phyloP scores from a whole-genome alignment of 768 basidiomycete species.

The Trametes maxima region DNA sequence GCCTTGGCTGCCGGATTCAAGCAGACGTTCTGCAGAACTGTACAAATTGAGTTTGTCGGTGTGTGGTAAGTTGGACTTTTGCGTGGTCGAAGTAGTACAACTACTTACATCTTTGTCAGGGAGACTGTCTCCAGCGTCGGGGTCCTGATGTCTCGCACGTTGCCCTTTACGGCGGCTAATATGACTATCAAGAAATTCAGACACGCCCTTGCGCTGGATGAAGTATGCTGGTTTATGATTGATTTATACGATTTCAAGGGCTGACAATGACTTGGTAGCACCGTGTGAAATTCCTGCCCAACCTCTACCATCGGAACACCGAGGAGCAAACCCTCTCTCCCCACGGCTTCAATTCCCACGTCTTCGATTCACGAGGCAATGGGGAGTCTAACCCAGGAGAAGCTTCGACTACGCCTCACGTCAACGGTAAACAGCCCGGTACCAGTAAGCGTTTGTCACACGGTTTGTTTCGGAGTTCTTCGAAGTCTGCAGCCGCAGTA shows the following conservation, averaged over 20 bases:
- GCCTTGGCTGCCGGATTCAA: slow-evolving; percentile 68
- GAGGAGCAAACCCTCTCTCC: slow-evolving; percentile 24
- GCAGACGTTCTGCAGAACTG: slow-evolving; percentile 64
- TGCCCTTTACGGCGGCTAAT: slow-evolving; percentile 72
- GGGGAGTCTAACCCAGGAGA: no score
- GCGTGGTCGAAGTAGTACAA: not conserved
- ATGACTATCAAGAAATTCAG: slow-evolving; percentile 68
- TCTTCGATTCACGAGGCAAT: not conserved
- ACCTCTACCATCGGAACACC: slow-evolving; percentile 54
- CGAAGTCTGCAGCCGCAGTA: not conserved
- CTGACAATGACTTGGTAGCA: slow-evolving; percentile 41
- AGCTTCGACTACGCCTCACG: no score
- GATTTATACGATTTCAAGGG: not conserved
- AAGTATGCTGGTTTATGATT: slow-evolving; percentile 44
- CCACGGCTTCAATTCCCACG: not conserved
- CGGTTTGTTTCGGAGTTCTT: not conserved
- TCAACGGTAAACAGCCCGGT: not conserved
- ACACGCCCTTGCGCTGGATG: slow-evolving; percentile 78
- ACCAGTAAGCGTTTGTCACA: not conserved
- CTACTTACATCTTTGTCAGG: slow-evolving; percentile 40
- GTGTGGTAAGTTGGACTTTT: slow-evolving; percentile 54
- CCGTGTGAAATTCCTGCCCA: slow-evolving; percentile 67
- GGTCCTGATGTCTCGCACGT: slow-evolving; percentile 52
- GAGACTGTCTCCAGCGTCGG: slow-evolving; percentile 84
- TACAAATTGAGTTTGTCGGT: slow-evolving; percentile 77